These are phyloP conservation scores for Barbatosphaeria neglecta DNA, from an alignment of 495 filamentous ascomycete genomes.

Conservation along the genomic window DNA sequence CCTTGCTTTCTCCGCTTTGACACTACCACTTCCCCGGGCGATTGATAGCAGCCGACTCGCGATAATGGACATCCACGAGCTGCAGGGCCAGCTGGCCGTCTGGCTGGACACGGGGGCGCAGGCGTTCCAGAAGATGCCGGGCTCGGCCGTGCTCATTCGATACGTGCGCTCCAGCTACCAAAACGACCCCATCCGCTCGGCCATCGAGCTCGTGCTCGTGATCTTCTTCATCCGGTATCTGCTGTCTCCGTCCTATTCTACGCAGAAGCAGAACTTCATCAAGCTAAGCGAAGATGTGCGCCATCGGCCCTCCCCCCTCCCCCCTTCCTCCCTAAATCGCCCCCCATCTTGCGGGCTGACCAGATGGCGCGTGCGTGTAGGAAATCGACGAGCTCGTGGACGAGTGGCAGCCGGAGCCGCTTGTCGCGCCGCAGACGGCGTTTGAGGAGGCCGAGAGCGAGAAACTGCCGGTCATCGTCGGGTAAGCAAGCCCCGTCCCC, in stretches of 20 bases:
- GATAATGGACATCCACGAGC: constrained; percentile 76
- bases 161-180: constrained; percentile 97
- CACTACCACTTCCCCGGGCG: too few relatives aligned
- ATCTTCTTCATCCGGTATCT: constrained; percentile 93
- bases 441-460: constrained; percentile 76
- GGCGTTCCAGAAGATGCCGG: constrained; percentile 79
- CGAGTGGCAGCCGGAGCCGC: constrained; percentile 91
- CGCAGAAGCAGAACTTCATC: constrained; percentile 74
- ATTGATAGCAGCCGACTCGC: too few relatives aligned
- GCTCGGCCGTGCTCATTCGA: constrained; percentile 84
- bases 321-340: neutral
- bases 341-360: neutral
- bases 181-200: constrained; percentile 86
- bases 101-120: constrained; percentile 54
- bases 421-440: constrained; percentile 58
- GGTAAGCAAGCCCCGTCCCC: too few relatives aligned
- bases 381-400: constrained; percentile 97
- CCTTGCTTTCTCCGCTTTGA: too few relatives aligned
- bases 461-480: constrained; percentile 74
- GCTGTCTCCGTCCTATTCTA: constrained; percentile 80
- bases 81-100: constrained; percentile 55
- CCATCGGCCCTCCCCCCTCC: neutral
- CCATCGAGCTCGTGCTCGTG: constrained; percentile 88
- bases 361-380: constrained; percentile 16
- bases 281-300: constrained; percentile 70